These are phyloP conservation scores for Suillus ampliporus DNA, from an alignment of 768 basidiomycete species.

Conservation along the genomic window DNA sequence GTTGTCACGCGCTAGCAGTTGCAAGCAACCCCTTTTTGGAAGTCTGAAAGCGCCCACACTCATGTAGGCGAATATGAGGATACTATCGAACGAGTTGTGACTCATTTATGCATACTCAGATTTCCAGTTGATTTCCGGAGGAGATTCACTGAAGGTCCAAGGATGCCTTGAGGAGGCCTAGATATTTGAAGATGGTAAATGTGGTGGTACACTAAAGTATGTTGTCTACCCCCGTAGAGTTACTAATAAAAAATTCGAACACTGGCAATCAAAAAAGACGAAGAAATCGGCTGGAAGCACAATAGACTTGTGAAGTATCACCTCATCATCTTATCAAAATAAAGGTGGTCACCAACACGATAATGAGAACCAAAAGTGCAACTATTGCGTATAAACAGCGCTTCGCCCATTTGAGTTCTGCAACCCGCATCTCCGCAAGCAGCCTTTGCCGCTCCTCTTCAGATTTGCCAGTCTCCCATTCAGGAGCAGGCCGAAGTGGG, in stretches of 20 bases:
- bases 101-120: background rate
- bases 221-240: background rate
- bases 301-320: conserved; percentile 12
- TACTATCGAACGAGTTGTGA: too few relatives aligned
- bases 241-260: background rate
- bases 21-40: background rate
- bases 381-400: conserved; percentile 60
- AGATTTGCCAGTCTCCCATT: conserved; percentile 64
- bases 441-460: conserved; percentile 53
- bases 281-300: background rate
- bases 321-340: conserved; percentile 29
- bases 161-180: too few relatives aligned
- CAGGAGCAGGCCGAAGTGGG: conserved; percentile 53
- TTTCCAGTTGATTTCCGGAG: background rate
- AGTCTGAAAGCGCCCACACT: too few relatives aligned
- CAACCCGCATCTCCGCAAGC: conserved; percentile 50
- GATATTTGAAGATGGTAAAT: background rate
- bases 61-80: too few relatives aligned
- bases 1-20: background rate
- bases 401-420: conserved; percentile 62
- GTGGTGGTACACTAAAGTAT: conserved; percentile 1
- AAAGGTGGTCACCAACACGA: conserved; percentile 30
- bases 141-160: too few relatives aligned
- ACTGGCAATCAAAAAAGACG: background rate
- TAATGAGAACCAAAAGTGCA: conserved; percentile 47